phyloP scores from a whole-genome alignment of 176 grass and related monocot species.

The Lolium perenne region DNA sequence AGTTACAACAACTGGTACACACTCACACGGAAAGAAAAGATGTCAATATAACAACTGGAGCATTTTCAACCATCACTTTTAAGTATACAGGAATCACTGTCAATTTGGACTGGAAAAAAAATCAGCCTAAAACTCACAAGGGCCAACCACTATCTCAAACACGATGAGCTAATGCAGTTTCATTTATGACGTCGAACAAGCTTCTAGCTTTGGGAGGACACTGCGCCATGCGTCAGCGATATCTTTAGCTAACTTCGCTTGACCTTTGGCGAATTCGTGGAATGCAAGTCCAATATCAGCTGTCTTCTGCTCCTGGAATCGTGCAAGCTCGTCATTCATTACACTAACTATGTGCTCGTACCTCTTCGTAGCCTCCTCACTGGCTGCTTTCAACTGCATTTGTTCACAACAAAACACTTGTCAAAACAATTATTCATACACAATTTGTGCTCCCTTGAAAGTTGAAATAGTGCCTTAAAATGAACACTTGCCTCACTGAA shows the following conservation, averaged over 20 bases:
- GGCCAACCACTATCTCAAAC: constrained; percentile 33
- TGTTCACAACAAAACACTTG: constrained; percentile 34
- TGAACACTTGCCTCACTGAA: constrained; percentile 74
- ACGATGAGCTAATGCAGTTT: constrained; percentile 12
- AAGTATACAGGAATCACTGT: constrained; percentile 52
- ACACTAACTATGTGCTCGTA: constrained; percentile 78
- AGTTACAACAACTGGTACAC: constrained; percentile 2
- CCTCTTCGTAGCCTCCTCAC: constrained; percentile 85
- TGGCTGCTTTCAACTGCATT: constrained; percentile 80
- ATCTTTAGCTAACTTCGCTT: constrained; percentile 93
- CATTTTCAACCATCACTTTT: constrained; percentile 25
- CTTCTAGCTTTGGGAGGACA: constrained; percentile 84
- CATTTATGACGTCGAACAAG: constrained; percentile 59
- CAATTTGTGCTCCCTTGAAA: neutral
- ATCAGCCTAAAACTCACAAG: constrained; percentile 40
- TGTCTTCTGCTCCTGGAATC: constrained; percentile 99
- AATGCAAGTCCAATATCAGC: constrained; percentile 90
- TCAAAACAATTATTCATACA: constrained; percentile 28
- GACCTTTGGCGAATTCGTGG: constrained; percentile 96
- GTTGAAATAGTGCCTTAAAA: constrained; percentile 25
- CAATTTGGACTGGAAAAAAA: constrained; percentile 42
- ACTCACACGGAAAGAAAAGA: constrained; percentile 16
- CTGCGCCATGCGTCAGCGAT: constrained; percentile 94
- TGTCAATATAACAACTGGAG: constrained; percentile 37
- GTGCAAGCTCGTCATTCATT: constrained; percentile 92